phyloP scores from a whole-genome alignment of 1,284 basidiomycete genomes.

The Puccinia sorghi region DNA sequence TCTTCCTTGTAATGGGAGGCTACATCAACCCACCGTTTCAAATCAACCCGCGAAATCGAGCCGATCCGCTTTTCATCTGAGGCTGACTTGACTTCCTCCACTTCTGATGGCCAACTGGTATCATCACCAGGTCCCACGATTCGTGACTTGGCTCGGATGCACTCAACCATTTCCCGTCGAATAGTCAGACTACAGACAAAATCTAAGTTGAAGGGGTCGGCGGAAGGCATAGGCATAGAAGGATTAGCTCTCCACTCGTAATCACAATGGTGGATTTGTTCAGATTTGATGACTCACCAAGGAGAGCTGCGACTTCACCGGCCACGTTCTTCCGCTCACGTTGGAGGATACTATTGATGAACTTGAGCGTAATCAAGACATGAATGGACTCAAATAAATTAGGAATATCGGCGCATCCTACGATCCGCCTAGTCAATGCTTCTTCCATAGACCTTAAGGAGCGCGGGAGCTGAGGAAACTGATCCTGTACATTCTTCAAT shows the following conservation, averaged over 20 bases:
- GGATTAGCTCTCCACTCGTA: neutral
- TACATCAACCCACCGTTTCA: slow-evolving; percentile 9
- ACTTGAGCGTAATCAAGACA: slow-evolving; percentile 44
- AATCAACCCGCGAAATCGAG: slow-evolving; percentile 5
- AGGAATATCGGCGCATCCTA: slow-evolving; percentile 36
- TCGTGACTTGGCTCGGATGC: slow-evolving; percentile 63
- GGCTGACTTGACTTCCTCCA: slow-evolving; percentile 57
- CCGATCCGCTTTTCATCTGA: slow-evolving; percentile 3
- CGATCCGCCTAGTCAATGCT: slow-evolving; percentile 23
- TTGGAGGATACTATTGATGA: slow-evolving; percentile 32
- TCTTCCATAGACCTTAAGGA: slow-evolving; percentile 36
- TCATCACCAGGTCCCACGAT: slow-evolving; percentile 58
- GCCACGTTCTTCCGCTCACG: slow-evolving; percentile 37
- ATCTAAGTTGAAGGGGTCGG: slow-evolving; percentile 59
- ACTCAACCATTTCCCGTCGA: slow-evolving; percentile 66
- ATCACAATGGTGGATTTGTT: neutral
- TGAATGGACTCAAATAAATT: slow-evolving; percentile 37
- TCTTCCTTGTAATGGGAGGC: slow-evolving; percentile 32
- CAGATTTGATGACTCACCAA: slow-evolving; percentile 20
- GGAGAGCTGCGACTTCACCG: slow-evolving; percentile 43
- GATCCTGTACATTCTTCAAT: slow-evolving; percentile 11
- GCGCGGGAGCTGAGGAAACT: slow-evolving; percentile 39
- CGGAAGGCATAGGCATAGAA: neutral
- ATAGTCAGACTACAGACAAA: slow-evolving; percentile 72
- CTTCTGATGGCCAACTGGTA: slow-evolving; percentile 55